Conservation (phyloP, 352 stramenopile genomes). For the Phytophthora pini region DNA sequence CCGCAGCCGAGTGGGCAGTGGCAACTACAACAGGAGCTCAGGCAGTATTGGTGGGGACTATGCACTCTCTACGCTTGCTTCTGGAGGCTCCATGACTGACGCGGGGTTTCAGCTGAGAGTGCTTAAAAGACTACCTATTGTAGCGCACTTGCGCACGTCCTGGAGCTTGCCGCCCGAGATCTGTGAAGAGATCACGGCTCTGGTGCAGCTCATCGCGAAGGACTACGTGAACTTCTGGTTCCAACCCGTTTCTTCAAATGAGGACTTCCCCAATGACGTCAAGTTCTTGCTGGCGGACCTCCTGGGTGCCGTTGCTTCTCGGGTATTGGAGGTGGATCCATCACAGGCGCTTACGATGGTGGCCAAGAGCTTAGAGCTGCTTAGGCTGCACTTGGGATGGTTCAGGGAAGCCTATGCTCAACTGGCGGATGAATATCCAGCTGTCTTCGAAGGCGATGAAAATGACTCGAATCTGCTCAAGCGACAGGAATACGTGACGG, state of each 20-base stretch:
- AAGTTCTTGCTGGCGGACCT: constrained; percentile 71
- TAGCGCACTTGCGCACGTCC: constrained; percentile 63
- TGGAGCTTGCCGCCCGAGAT: constrained; percentile 63
- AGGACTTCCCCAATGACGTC: constrained; percentile 74
- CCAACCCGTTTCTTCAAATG: constrained; percentile 62
- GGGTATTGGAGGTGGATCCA: constrained; percentile 74
- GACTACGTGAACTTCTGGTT: constrained; percentile 81
- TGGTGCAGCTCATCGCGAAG: constrained; percentile 54
- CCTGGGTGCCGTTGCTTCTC: constrained; percentile 58
- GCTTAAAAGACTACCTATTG: constrained; percentile 65
- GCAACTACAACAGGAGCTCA: constrained; percentile 19
- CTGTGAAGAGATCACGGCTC: constrained; percentile 65
- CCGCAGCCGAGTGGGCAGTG: constrained; percentile 33
- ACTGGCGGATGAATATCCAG: constrained; percentile 64
- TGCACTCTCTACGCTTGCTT: neutral
- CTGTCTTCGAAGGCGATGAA: constrained; percentile 61
- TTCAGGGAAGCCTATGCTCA: constrained; percentile 81
- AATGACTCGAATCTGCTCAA: constrained; percentile 57
- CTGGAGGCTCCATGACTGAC: constrained; percentile 35
- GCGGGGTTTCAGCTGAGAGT: constrained; percentile 61
- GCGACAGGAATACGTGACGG: constrained; percentile 62
- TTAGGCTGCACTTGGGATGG: constrained; percentile 79
- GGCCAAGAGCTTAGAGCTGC: constrained; percentile 66
- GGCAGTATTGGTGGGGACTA: constrained; percentile 8
- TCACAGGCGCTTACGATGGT: constrained; percentile 68